Percentiles rank a stretch among this genome's conserved stretches.
Evolutionary conservation across 2,329 filamentous ascomycete genomes (phyloP).

Genomic region (Trichoderma cornu-damae): DNA sequence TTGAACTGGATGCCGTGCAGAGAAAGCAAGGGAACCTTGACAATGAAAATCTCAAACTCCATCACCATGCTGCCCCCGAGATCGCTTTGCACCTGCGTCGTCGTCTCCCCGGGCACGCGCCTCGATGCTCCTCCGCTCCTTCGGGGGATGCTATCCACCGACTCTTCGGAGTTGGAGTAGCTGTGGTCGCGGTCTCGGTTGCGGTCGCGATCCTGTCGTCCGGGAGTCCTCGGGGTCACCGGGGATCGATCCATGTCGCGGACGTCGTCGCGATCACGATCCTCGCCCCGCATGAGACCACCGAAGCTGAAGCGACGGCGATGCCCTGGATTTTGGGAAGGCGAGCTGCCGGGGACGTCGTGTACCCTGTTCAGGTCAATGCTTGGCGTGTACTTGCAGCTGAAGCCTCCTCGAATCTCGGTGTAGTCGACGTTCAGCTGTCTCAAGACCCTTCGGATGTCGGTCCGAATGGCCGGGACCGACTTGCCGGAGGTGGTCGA

Average conservation of each 20-base stretch:
- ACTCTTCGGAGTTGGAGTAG: slow-evolving; percentile 82
- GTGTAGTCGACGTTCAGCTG: slow-evolving; percentile 85
- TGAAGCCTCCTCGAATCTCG: slow-evolving; percentile 92
- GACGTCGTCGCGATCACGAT: slow-evolving; percentile 67
- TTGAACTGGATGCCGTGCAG: slow-evolving; percentile 98
- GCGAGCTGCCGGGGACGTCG: slow-evolving; percentile 58
- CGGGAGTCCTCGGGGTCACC: slow-evolving; percentile 41
- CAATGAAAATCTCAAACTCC: slow-evolving; percentile 93
- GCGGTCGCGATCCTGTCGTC: slow-evolving; percentile 40
- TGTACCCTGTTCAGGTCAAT: slow-evolving; percentile 75
- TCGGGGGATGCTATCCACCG: slow-evolving; percentile 65
- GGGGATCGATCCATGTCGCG: slow-evolving; percentile 50
- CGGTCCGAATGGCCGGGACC: slow-evolving; percentile 74
- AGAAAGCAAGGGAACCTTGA: slow-evolving; percentile 90
- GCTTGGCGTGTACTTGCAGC: slow-evolving; percentile 80
- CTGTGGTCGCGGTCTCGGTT: slow-evolving; percentile 58
- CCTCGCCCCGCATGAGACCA: slow-evolving; percentile 52
- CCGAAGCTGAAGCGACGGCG: slow-evolving; percentile 80
- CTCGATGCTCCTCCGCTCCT: slow-evolving; percentile 48
- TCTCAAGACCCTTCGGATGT: slow-evolving; percentile 84
- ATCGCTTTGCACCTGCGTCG: slow-evolving; percentile 86
- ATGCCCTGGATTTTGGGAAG: slow-evolving; percentile 52
- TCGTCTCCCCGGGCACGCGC: slow-evolving; percentile 75
- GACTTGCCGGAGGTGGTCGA: slow-evolving; percentile 94
- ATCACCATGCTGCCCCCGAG: slow-evolving; percentile 78